Evolutionary conservation across 139 green algal species (phyloP), one percentile per base, ranked within the genome.

Genomic region (Picochlorum sp.): DNA sequence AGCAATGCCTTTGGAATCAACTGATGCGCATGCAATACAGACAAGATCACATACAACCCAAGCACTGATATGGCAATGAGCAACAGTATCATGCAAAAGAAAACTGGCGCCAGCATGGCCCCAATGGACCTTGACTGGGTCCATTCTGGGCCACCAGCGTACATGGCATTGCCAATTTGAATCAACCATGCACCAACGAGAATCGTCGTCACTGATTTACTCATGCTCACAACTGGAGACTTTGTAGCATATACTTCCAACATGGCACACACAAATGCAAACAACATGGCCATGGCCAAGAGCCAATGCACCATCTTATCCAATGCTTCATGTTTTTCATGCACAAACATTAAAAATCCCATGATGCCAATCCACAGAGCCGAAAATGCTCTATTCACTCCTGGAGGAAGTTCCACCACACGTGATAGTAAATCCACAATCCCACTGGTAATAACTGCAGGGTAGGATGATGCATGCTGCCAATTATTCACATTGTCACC

Each of bases 251-350:
- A 51, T 20, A 70, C 24, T 66, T 81, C 75, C 26, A 72, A 10
- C 4, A 76, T 52, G 44, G 72, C 32, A 18, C 52, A 51, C 0
- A 37, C 9, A 0, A 64, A 26, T 41, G 21, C 24, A 10, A 71
- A 45, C 44, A 61, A 4, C 75, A 82, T 82, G 26, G 64, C 64
- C n/a, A 77, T 11, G n/a, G 34, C 56, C 50, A 82, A 59, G 44
- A 82, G 67, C 72, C 64, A 74, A 60, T 82, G 75, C 52, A 73
- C 57, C 7, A 69, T 61, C 26, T 50, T 58, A 46, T 82, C 75
- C 65, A 73, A 46, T 13, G 45, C 20, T n/a, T 62, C 52, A 49
- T 74, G 56, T 62, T 82, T 82, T 41, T 72, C 59, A 49, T 82
- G 75, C 4, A 61, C 49, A 3, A 46, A 24, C 75, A 82, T 82